phyloP scores from a whole-genome alignment of 805 yeast genomes.

The Nakazawaea populi region DNA sequence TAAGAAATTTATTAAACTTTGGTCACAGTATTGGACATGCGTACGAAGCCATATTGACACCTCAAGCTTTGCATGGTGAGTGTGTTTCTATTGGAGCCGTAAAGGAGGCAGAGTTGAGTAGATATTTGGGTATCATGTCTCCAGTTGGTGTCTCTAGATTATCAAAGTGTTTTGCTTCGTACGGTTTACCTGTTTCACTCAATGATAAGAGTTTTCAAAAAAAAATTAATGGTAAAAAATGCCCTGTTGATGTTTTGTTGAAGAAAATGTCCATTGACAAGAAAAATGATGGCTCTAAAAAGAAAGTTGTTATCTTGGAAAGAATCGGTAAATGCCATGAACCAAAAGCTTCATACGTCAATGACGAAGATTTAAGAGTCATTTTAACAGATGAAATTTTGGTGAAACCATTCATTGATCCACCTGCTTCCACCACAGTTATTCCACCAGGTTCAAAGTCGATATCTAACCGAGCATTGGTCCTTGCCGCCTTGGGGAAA shows the following conservation, averaged over 20 bases:
- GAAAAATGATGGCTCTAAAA: conserved; percentile 90
- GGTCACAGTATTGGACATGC: conserved; percentile 99
- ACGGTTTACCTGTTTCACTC: conserved; percentile 77
- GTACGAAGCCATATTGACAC: conserved; percentile 94
- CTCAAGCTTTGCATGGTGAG: conserved; percentile 95
- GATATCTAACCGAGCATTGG: conserved; percentile 89
- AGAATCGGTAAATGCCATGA: conserved; percentile 88
- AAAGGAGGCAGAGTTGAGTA: conserved; percentile 90
- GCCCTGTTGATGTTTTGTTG: conserved; percentile 72
- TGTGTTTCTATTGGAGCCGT: conserved; percentile 98
- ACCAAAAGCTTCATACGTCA: conserved; percentile 76
- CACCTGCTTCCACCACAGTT: conserved; percentile 37
- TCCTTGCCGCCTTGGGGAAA: conserved; percentile 84
- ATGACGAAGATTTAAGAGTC: conserved; percentile 74
- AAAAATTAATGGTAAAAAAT: conserved; percentile 60
- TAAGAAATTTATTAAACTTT: conserved; percentile 86
- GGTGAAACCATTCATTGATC: conserved; percentile 51
- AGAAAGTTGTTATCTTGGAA: conserved; percentile 79
- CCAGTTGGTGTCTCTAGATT: conserved; percentile 94
- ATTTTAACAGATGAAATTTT: conserved; percentile 76
- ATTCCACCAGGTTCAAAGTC: conserved; percentile 97
- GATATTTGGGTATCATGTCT: conserved; percentile 81
- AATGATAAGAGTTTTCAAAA: conserved; percentile 67
- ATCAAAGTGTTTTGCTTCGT: conserved; percentile 74
- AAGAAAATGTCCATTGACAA: conserved; percentile 92